A percentile compares a stretch with the other conserved stretches of the same genome.
These are phyloP conservation scores for Globisporangium middletonii DNA, from an alignment of 352 stramenopile genomes.

Conservation along the genomic window DNA sequence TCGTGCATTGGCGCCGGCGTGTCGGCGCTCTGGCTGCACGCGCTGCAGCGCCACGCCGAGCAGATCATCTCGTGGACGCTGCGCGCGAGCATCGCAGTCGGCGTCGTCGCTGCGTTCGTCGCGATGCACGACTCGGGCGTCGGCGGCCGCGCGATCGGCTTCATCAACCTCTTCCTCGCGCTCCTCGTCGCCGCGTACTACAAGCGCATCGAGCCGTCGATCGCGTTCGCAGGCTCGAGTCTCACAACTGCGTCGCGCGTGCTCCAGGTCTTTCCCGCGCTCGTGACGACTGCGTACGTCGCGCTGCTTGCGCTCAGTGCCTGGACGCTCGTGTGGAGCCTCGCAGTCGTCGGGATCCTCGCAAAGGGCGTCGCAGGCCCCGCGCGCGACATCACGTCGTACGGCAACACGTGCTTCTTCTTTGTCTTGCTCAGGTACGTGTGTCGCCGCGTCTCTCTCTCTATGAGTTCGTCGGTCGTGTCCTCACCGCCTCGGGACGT, in stretches of 20 bases:
- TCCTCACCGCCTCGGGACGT: background rate
- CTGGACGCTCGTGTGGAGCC: slow-evolving; percentile 77
- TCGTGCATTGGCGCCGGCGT: slow-evolving; percentile 57
- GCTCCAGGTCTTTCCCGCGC: slow-evolving; percentile 65
- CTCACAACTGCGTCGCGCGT: slow-evolving; percentile 65
- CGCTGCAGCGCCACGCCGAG: slow-evolving; percentile 67
- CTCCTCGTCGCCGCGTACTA: slow-evolving; percentile 65
- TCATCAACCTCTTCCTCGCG: slow-evolving; percentile 78
- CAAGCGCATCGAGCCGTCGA: slow-evolving; percentile 42
- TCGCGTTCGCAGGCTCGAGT: slow-evolving; percentile 79
- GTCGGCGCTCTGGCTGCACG: slow-evolving; percentile 68
- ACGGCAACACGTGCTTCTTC: slow-evolving; percentile 75
- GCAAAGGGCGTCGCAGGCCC: slow-evolving; percentile 35
- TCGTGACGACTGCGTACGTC: slow-evolving; percentile 61
- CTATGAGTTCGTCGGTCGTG: background rate
- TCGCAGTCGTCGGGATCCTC: slow-evolving; percentile 66
- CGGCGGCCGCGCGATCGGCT: slow-evolving; percentile 72
- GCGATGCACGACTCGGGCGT: slow-evolving; percentile 69
- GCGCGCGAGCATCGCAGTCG: slow-evolving; percentile 48
- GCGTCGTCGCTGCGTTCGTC: slow-evolving; percentile 38
- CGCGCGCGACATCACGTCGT: slow-evolving; percentile 51
- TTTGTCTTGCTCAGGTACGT: slow-evolving; percentile 79
- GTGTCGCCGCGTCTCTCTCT: background rate
- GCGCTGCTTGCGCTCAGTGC: slow-evolving; percentile 50
- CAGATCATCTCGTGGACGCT: slow-evolving; percentile 72